Base-by-base conservation (phyloP, 2,329 filamentous ascomycete genomes). In the Xylariales sp. region DNA sequence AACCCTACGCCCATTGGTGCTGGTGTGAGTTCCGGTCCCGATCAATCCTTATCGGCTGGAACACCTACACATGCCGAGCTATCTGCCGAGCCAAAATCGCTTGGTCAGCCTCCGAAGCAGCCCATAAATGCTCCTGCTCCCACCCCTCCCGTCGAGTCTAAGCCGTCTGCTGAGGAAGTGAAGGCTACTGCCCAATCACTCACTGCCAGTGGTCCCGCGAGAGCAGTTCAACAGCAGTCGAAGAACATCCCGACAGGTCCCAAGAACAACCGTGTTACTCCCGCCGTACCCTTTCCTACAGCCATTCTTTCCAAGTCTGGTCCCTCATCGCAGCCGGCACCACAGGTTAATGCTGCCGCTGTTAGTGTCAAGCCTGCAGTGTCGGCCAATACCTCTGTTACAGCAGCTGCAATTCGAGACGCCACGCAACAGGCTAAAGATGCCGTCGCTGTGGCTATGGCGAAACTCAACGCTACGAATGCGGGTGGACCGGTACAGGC, bases 401-500 rank as follows among this genome's bases (percentile, higher is more conserved):
- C 59, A 55, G 65, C 66, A 9, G 58, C 67, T 7, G 59, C 66
- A 33, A 66, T 83, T 8, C 73, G 78, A 47, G 82, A 85, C 62
- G 84, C 85, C 2, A 89, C 86, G 0, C 79, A 84, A 57, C 80
- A 83, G 28, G 86, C 86, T 1, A 83, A 81, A 52, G 85, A 84
- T 21, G 86, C 86, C 7, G 86, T 88, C n/a, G 84, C 85, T 39
- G 78, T 84, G 29, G 86, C 86, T 2, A 88, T 89, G 82, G 83
- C 85, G 1, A 84, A 86, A 55, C 71, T 90, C 3, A 62, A 69
- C 38, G 52, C 57, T 22, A 64, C 64, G 4, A 62, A 62, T 21
- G 53, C 55, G 10, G 50, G 52, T 16, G 54, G 51, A n/a, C 56
- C 48, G 5, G 43, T 58, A 4, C 51, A 50, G 19, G 47, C 54